These are phyloP conservation scores for Lipomyces lipofer DNA, from an alignment of 805 yeast genomes.

Conservation along the genomic window DNA sequence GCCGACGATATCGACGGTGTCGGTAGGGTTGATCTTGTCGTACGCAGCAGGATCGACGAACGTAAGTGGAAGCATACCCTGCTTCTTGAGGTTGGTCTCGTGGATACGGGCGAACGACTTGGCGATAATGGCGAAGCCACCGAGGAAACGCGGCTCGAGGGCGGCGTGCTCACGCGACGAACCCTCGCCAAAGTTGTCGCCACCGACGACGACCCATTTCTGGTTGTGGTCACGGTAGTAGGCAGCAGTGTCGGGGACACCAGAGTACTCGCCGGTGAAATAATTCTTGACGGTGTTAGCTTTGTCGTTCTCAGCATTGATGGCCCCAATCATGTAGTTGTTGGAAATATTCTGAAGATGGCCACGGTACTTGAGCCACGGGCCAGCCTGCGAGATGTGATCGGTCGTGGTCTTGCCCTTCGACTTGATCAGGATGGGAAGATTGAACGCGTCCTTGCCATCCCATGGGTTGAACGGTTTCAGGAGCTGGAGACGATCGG, in stretches of 20 bases:
- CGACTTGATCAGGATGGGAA: slow-evolving; percentile 80
- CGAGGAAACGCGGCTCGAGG: slow-evolving; percentile 88
- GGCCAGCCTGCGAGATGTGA: slow-evolving; percentile 98
- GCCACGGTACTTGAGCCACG: slow-evolving; percentile 97
- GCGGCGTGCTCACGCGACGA: slow-evolving; percentile 99
- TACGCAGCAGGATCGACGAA: slow-evolving; percentile 90
- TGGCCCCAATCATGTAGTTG: slow-evolving; percentile 95
- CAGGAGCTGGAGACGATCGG: slow-evolving; percentile 86
- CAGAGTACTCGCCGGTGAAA: slow-evolving; percentile 58
- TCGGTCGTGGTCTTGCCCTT: slow-evolving; percentile 99
- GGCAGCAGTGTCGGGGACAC: slow-evolving; percentile 93
- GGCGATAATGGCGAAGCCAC: slow-evolving; percentile 83
- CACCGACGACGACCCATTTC: slow-evolving; percentile 96
- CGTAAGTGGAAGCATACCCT: slow-evolving; percentile 93
- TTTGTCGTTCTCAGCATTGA: slow-evolving; percentile 94
- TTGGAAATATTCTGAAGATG: slow-evolving; percentile 93
- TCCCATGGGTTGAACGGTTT: slow-evolving; percentile 88
- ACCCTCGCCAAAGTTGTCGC: slow-evolving; percentile 98
- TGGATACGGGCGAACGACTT: slow-evolving; percentile 98
- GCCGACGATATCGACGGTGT: slow-evolving; percentile 71
- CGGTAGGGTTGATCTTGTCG: slow-evolving; percentile 76
- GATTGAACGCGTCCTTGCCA: slow-evolving; percentile 70
- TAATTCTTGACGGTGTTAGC: slow-evolving; percentile 87
- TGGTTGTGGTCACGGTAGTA: slow-evolving; percentile 84
- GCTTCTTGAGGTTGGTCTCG: slow-evolving; percentile 96